A percentile compares a stretch with the other conserved stretches of the same genome.
Evolutionary conservation across 306 rosid species (phyloP).

Genomic region (Vicia villosa): DNA sequence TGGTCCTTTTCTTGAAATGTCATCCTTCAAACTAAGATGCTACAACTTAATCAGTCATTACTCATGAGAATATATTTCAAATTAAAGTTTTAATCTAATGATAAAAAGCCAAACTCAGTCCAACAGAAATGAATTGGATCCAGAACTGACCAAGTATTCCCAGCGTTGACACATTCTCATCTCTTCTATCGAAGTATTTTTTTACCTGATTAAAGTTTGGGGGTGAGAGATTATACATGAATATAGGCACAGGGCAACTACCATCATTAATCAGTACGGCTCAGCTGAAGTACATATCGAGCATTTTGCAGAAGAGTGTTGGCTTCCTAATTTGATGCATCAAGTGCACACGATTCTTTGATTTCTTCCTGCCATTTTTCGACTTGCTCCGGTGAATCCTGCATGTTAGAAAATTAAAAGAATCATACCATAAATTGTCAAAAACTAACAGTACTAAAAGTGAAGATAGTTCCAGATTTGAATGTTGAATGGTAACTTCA

Average conservation of each 20-base stretch:
- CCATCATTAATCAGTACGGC: constrained; percentile 54
- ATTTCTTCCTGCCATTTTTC: too few species aligned
- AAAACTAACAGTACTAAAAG: too few species aligned
- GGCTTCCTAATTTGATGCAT: constrained; percentile 76
- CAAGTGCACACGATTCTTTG: constrained; percentile 60
- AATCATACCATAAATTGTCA: too few species aligned
- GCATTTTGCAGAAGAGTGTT: constrained; percentile 67
- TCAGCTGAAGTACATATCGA: constrained; percentile 60
- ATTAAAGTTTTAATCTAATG: constrained; percentile 3
- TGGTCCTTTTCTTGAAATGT: constrained; percentile 21
- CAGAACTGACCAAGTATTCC: not conserved
- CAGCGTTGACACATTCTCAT: not conserved
- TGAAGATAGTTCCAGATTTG: too few species aligned
- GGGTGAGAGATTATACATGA: not conserved
- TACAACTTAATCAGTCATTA: constrained; percentile 1
- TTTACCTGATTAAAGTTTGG: constrained; percentile 7
- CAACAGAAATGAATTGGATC: constrained; percentile 16
- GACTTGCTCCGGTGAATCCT: too few species aligned
- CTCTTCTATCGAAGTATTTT: not conserved
- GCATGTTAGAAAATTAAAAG: too few species aligned
- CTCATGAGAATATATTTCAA: not conserved
- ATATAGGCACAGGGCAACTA: constrained; percentile 23
- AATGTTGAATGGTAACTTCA: too few species aligned
- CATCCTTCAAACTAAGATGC: constrained; percentile 4
- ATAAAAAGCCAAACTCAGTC: not conserved